These are phyloP conservation scores for Ophiorrhiza pumila DNA, from an alignment of 257 asterid species.

Conservation along the genomic window DNA sequence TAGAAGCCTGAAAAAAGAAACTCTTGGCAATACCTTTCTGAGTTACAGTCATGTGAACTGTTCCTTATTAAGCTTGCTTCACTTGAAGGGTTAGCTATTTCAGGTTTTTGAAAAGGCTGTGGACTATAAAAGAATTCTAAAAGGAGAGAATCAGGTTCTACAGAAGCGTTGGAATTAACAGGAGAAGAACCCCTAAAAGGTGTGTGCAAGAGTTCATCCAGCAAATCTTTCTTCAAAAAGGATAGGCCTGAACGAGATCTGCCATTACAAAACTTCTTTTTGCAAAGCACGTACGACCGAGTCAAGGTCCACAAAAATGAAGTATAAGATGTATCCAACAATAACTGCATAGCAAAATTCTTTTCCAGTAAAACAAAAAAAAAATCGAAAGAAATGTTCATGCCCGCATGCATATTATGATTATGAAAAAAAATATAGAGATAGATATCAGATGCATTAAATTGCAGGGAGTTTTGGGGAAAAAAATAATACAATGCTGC, in stretches of 20 bases:
- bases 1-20: neutral
- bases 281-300: slow-evolving; percentile 56
- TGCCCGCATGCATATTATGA: neutral
- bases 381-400: neutral
- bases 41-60: slow-evolving; percentile 29
- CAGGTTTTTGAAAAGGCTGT: slow-evolving; percentile 38
- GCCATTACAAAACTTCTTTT: slow-evolving; percentile 45
- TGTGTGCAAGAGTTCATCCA: slow-evolving; percentile 44
- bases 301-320: slow-evolving; percentile 54
- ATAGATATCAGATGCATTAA: neutral
- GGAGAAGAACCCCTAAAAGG: slow-evolving; percentile 45
- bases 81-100: slow-evolving; percentile 34
- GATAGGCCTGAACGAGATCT: slow-evolving; percentile 54
- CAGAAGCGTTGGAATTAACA: slow-evolving; percentile 45
- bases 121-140: slow-evolving; percentile 66
- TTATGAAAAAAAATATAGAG: neutral
- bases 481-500: too few species aligned
- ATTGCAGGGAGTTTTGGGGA: neutral
- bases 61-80: slow-evolving; percentile 37
- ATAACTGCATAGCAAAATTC: neutral
- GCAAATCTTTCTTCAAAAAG: slow-evolving; percentile 61
- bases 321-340: slow-evolving; percentile 14
- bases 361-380: neutral
- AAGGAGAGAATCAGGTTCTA: slow-evolving; percentile 55
- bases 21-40: slow-evolving; percentile 52